Percentiles rank a stretch among this genome's conserved stretches.
These are phyloP conservation scores for Plantago elongata DNA, from an alignment of 257 asterid genomes.

Conservation along the genomic window DNA sequence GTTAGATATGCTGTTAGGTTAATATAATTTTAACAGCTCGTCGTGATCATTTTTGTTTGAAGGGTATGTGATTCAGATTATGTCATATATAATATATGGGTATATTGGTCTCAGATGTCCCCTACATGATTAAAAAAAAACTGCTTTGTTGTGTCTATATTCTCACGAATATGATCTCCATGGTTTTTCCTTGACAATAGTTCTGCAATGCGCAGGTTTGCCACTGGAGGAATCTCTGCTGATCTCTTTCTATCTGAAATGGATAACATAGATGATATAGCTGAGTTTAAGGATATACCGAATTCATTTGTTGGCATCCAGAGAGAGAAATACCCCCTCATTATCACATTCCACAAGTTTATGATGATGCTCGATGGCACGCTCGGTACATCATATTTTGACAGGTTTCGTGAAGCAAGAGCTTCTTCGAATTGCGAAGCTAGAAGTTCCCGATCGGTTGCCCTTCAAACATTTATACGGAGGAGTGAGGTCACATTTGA, in stretches of 20 bases:
- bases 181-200: conserved; percentile 2
- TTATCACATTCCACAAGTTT: conserved; percentile 63
- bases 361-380: conserved; percentile 74
- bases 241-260: conserved; percentile 23
- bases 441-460: conserved; percentile 31
- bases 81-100: too few species aligned
- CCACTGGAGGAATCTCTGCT: conserved; percentile 17
- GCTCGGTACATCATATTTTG: conserved; percentile 45
- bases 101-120: too few species aligned
- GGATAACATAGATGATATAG: conserved; percentile 46
- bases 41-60: too few species aligned
- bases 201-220: conserved; percentile 34
- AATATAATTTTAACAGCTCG: too few species aligned
- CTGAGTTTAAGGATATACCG: conserved; percentile 48
- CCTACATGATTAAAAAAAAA: too few species aligned
- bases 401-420: conserved; percentile 36
- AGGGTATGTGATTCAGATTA: too few species aligned
- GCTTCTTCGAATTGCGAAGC: conserved; percentile 19
- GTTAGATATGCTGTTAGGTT: too few species aligned
- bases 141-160: neutral
- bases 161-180: too few species aligned
- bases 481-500: conserved; percentile 54
- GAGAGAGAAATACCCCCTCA: conserved; percentile 47
- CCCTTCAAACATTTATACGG: conserved; percentile 42
- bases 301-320: conserved; percentile 45